Evolutionary conservation across 1,139 yeast genomes (phyloP), one percentile per base, ranked within the genome.

Genomic region (Pneumocystis jirovecii): DNA sequence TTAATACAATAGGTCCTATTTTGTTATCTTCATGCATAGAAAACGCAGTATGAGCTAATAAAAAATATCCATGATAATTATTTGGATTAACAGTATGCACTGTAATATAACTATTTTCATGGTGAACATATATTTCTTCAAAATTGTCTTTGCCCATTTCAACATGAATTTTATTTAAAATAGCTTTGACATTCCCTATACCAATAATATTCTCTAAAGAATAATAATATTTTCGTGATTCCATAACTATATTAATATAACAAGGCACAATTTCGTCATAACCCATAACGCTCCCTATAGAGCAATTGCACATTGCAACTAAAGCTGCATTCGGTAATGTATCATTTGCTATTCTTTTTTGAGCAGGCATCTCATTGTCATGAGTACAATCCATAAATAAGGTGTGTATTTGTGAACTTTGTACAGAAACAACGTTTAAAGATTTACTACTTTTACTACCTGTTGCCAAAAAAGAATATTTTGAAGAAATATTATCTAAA

Each of bases 381-480:
- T 93, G 98, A 2, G 97, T 91, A 72, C 97, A 91, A 74, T 93
- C 98, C 97, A 93, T 91, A 72, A 93, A 87, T 71, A 93, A 79
- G 0, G 97, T 96, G 76, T 90, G 97, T 2, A 96, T 96, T 17
- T 85, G 84, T 61, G 85, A 82, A 8, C 84, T 79, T 0, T 84
- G 80, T 64, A 89, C 80, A 81, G 82, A 59, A 64, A 21, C 39
- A 21, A 70, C 65, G 2, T 68, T 67, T 29, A 68, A 70, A 19
- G 64, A 66, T 12, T 67, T 50, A 35, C 57, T 59, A 34, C 40
- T 61, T 17, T 42, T 6, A 29, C 7, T 25, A 25, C 60, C 31
- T 68, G 67, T 44, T 65, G 65, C 17, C 60, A 65, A 35, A 63
- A 60, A 15, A 63, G 56, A 25, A 44, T 35, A 40, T 63, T 66